These are phyloP conservation scores for Cladosporium sphaerospermum DNA, from an alignment of 2,329 filamentous ascomycete species.

Conservation along the genomic window DNA sequence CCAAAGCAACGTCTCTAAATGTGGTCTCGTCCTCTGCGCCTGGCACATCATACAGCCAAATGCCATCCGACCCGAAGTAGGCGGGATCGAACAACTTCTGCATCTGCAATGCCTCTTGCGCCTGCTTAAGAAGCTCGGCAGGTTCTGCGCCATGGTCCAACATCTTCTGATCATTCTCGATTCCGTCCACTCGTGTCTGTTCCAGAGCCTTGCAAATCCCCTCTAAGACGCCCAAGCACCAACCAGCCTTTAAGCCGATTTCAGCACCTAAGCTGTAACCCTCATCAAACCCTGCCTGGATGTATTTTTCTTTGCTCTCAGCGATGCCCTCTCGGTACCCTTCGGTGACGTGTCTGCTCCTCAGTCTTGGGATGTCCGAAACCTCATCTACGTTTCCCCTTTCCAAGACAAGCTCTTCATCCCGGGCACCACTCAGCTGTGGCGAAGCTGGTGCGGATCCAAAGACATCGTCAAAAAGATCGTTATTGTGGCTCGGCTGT, in stretches of 20 bases:
- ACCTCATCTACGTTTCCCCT: slow-evolving; percentile 39
- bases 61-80: slow-evolving; percentile 65
- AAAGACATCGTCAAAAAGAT: slow-evolving; percentile 42
- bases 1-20: slow-evolving; percentile 57
- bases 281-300: slow-evolving; percentile 88
- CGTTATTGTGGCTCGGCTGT: slow-evolving; percentile 12
- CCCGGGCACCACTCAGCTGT: background rate
- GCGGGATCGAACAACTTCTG: slow-evolving; percentile 56
- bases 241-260: slow-evolving; percentile 68
- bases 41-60: slow-evolving; percentile 57
- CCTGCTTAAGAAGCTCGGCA: slow-evolving; percentile 17
- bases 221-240: slow-evolving; percentile 70
- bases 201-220: slow-evolving; percentile 54
- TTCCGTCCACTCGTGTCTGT: slow-evolving; percentile 17
- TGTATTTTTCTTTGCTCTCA: slow-evolving; percentile 63
- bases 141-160: slow-evolving; percentile 7
- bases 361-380: slow-evolving; percentile 69
- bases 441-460: slow-evolving; percentile 39
- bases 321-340: slow-evolving; percentile 88
- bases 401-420: background rate
- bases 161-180: slow-evolving; percentile 19
- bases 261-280: slow-evolving; percentile 80
- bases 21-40: slow-evolving; percentile 41
- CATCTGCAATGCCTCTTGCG: slow-evolving; percentile 41
- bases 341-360: slow-evolving; percentile 70